Percentiles rank a stretch among this genome's conserved stretches.
Conservation (phyloP, 139 green algal genomes). For the Tetratostichococcus sp. region DNA sequence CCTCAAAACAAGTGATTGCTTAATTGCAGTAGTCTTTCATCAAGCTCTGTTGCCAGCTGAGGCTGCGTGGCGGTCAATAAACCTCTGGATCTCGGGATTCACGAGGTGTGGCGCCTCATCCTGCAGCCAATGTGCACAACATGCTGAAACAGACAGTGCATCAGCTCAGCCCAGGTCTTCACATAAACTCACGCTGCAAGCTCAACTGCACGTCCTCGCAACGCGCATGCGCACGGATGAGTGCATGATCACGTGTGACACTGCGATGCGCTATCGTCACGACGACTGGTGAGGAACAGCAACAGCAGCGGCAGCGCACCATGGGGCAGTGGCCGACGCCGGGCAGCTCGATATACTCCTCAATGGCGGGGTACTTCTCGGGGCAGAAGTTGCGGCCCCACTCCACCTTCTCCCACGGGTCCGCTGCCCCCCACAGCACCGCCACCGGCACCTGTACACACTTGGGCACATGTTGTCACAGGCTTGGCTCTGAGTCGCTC, state of each 20-base stretch:
- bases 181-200: too few relatives aligned
- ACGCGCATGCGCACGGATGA: neutral
- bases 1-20: too few relatives aligned
- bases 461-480: too few relatives aligned
- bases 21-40: too few relatives aligned
- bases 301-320: too few relatives aligned
- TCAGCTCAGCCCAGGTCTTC: too few relatives aligned
- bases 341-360: slow-evolving; percentile 83
- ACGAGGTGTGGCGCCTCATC: slow-evolving; percentile 84
- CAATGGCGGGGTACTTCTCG: slow-evolving; percentile 42
- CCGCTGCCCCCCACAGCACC: slow-evolving; percentile 79
- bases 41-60: neutral
- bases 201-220: too few relatives aligned
- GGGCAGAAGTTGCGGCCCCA: slow-evolving; percentile 55
- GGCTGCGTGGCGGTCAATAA: slow-evolving; percentile 46
- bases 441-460: slow-evolving; percentile 55
- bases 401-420: slow-evolving; percentile 86
- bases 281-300: too few relatives aligned
- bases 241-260: too few relatives aligned
- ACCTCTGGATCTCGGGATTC: slow-evolving; percentile 83
- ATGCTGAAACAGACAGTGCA: slow-evolving; percentile 5
- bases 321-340: slow-evolving; percentile 85
- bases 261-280: too few relatives aligned
- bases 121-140: too few relatives aligned
- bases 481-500: too few relatives aligned